Percentiles rank a stretch among this genome's conserved stretches.
These are phyloP conservation scores for Saturnispora quitensis DNA, from an alignment of 805 yeast genomes.

Conservation along the genomic window DNA sequence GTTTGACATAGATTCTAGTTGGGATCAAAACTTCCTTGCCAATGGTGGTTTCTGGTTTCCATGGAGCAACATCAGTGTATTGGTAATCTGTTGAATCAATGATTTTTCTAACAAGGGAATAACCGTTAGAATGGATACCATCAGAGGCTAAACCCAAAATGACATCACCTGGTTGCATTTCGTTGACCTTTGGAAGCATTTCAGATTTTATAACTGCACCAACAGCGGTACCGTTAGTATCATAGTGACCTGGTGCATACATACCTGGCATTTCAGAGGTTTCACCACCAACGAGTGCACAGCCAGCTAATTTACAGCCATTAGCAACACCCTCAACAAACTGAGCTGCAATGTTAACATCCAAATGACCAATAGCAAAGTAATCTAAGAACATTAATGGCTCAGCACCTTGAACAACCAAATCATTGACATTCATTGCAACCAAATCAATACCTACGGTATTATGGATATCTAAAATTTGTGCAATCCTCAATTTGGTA, in stretches of 20 bases:
- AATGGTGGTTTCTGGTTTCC: constrained; percentile 62
- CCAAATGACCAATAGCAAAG: constrained; percentile 90
- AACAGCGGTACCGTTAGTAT: constrained; percentile 96
- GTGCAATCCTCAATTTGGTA: constrained; percentile 91
- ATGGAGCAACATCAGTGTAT: constrained; percentile 76
- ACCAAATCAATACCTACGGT: constrained; percentile 99
- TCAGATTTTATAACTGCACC: constrained; percentile 82
- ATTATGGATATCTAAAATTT: constrained; percentile 75
- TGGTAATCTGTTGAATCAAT: constrained; percentile 66
- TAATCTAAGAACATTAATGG: constrained; percentile 92
- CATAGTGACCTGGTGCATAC: constrained; percentile 92
- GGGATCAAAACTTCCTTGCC: constrained; percentile 87
- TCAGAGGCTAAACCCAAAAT: constrained; percentile 81
- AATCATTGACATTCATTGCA: constrained; percentile 97
- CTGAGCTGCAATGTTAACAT: constrained; percentile 71
- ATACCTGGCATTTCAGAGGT: constrained; percentile 99
- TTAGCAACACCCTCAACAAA: constrained; percentile 94
- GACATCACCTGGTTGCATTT: constrained; percentile 72
- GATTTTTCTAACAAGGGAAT: constrained; percentile 86
- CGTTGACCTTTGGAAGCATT: constrained; percentile 61
- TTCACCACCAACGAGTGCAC: constrained; percentile 98
- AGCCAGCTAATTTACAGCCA: constrained; percentile 90
- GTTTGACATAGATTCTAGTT: constrained; percentile 91
- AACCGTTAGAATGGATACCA: constrained; percentile 96
- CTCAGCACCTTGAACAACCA: constrained; percentile 98